These are phyloP conservation scores for Plantago lanceolata DNA, from an alignment of 305 asterid species.

Conservation along the genomic window DNA sequence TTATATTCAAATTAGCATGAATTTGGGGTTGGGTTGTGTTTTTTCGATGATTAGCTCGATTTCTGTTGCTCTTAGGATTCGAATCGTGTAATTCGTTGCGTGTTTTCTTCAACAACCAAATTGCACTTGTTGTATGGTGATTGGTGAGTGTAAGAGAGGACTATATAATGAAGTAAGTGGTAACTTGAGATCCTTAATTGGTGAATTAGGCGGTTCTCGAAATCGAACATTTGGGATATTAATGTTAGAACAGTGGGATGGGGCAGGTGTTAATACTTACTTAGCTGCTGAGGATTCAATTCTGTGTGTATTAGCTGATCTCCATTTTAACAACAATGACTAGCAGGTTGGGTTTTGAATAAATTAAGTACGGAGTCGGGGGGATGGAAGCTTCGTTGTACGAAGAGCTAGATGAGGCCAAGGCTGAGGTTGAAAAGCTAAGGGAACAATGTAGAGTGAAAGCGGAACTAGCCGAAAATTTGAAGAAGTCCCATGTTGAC, in stretches of 20 bases:
- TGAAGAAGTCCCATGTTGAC: constrained; percentile 64
- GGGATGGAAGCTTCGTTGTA: constrained; percentile 51
- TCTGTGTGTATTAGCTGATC: too few species aligned
- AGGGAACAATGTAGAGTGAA: constrained; percentile 42
- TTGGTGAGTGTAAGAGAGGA: too few species aligned
- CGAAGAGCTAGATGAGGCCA: constrained; percentile 70
- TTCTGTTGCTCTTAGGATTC: too few species aligned
- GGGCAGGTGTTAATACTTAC: too few species aligned
- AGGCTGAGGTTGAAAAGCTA: constrained; percentile 64
- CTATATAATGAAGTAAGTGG: too few species aligned
- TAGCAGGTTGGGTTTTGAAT: constrained; percentile 22
- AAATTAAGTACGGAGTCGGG: constrained; percentile 22
- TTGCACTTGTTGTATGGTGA: too few species aligned
- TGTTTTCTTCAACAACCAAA: too few species aligned
- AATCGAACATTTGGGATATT: not conserved
- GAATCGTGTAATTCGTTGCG: too few species aligned
- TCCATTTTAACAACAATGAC: not conserved
- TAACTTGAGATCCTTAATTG: not conserved
- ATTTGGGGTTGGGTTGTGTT: too few species aligned
- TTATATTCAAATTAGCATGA: too few species aligned
- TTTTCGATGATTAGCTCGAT: too few species aligned
- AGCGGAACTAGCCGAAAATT: constrained; percentile 49
- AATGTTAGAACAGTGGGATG: not conserved
- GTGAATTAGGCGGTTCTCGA: not conserved
- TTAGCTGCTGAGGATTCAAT: not conserved